phyloP scores from a whole-genome alignment of 2,329 filamentous ascomycete species.

The Lecanosticta acicola region DNA sequence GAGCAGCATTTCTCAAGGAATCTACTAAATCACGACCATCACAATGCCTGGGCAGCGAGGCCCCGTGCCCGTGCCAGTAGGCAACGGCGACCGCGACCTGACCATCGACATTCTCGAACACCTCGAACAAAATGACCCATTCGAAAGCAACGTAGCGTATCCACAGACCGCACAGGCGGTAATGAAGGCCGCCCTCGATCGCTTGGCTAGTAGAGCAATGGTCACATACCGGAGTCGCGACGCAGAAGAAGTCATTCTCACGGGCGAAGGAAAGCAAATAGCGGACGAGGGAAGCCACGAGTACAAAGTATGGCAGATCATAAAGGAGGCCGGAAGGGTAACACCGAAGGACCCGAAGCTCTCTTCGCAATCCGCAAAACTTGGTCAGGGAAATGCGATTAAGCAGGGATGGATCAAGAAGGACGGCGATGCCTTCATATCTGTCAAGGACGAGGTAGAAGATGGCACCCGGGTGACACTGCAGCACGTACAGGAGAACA shows the following conservation, averaged over 20 bases:
- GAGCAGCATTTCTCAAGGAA: not conserved
- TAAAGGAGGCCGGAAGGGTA: slow-evolving; percentile 42
- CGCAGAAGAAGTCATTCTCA: slow-evolving; percentile 68
- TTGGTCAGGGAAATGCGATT: slow-evolving; percentile 94
- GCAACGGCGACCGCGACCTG: slow-evolving; percentile 44
- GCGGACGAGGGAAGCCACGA: slow-evolving; percentile 46
- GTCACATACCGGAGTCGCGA: slow-evolving; percentile 79
- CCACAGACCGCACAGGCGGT: slow-evolving; percentile 36
- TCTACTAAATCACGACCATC: not conserved
- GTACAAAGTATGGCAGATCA: slow-evolving; percentile 47
- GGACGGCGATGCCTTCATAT: slow-evolving; percentile 49
- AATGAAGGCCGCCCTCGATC: slow-evolving; percentile 83
- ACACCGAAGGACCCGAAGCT: slow-evolving; percentile 50
- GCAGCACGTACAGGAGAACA: slow-evolving; percentile 63
- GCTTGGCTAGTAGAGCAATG: slow-evolving; percentile 79
- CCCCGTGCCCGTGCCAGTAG: slow-evolving; percentile 41
- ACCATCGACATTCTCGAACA: slow-evolving; percentile 79
- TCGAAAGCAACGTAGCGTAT: slow-evolving; percentile 30
- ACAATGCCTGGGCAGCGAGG: slow-evolving; percentile 33
- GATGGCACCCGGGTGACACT: slow-evolving; percentile 76
- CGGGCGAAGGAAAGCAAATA: slow-evolving; percentile 76
- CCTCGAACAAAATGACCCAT: slow-evolving; percentile 37
- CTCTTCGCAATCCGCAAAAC: slow-evolving; percentile 68
- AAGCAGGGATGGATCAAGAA: slow-evolving; percentile 66
- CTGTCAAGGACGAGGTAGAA: slow-evolving; percentile 64